These are phyloP conservation scores for Neurospora discreta DNA, from an alignment of 495 filamentous ascomycete species.

Conservation along the genomic window DNA sequence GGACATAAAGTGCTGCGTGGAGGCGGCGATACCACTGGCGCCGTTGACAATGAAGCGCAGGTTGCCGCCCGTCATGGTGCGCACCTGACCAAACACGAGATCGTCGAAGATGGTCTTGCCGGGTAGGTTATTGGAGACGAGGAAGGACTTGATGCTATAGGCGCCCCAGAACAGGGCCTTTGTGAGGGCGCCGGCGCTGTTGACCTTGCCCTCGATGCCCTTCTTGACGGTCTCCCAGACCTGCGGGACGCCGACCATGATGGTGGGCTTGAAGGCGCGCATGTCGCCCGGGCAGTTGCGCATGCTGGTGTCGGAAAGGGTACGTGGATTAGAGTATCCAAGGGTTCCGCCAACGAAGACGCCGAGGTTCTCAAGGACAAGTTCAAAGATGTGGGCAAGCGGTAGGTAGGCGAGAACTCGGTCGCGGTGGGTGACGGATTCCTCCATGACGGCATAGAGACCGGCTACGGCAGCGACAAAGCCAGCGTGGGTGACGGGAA, in stretches of 20 bases:
- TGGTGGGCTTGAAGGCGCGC: conserved; percentile 66
- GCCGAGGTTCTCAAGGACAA: conserved; percentile 63
- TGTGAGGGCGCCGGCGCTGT: conserved; percentile 22
- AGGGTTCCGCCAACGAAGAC: conserved; percentile 66
- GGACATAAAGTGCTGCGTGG: conserved; percentile 68
- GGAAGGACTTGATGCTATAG: conserved; percentile 37
- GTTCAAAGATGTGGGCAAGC: conserved; percentile 81
- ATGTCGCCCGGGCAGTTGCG: conserved; percentile 50
- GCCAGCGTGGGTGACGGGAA: conserved; percentile 64
- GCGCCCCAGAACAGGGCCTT: conserved; percentile 33
- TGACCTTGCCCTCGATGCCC: conserved; percentile 60
- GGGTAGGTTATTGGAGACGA: conserved; percentile 55
- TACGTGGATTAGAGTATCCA: conserved; percentile 77
- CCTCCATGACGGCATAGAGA: conserved; percentile 28
- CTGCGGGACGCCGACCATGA: conserved; percentile 79
- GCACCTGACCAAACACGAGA: conserved; percentile 67
- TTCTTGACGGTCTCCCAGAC: conserved; percentile 69
- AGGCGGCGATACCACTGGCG: conserved; percentile 69
- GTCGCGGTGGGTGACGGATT: conserved; percentile 44
- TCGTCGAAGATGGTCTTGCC: conserved; percentile 63
- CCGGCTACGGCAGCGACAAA: conserved; percentile 55
- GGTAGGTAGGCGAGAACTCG: conserved; percentile 73
- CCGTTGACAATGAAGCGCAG: conserved; percentile 66
- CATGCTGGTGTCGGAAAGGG: conserved; percentile 55
- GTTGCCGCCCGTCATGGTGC: conserved; percentile 60